Evolutionary conservation across 2,329 filamentous ascomycete genomes (phyloP), one percentile per base, ranked within the genome.

Genomic region (Venturia aucupariae): DNA sequence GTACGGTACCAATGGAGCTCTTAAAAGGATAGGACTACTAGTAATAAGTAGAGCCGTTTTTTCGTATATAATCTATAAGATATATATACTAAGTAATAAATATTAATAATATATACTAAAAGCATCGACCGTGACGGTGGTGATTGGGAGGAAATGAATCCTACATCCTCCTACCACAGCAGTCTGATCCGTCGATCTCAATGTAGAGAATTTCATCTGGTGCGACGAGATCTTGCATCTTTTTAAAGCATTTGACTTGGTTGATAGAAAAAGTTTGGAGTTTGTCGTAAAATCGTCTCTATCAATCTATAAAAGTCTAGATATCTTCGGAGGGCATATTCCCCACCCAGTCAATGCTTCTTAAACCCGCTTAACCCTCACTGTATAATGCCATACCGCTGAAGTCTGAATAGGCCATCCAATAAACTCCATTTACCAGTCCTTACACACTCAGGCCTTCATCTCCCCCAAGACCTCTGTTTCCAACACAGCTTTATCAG

Each of bases 381-480:
- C 15, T 35, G 7, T 38, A 32, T 30, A 19, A 57, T 4, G 27
- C 51, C 27, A n/a, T 57, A 30, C 51, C 51, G 51, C 30, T 57
- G 5, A 35, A 35, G 35, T 19, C 51, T 15, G 10, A 3, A n/a
- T 32, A 57, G 1, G 19, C 51, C 15, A 35, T 57, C 51, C 30
- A 55, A 35, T 15, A 22, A 54, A 57, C 30, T 35, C 27, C 27
- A 35, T n/a, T 3, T 35, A n/a, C 10, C 19, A 13, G 8, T 7
- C 10, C 30, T 1, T 5, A n/a, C 4, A 35, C 8, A 32, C 30
- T 57, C 51, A 57, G 5, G 27, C 15, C 61, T 54, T 62, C 30
- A 74, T 68, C 69, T 76, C 69, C 1, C 72, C 74, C 44, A 77
- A 64, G 15, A 70, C 71, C 65, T 75, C 75, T 0, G 73, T 72